Percentiles rank a stretch among this genome's conserved stretches.
These are phyloP conservation scores for Rauvolfia tetraphylla DNA, from an alignment of 257 asterid species.

Conservation along the genomic window DNA sequence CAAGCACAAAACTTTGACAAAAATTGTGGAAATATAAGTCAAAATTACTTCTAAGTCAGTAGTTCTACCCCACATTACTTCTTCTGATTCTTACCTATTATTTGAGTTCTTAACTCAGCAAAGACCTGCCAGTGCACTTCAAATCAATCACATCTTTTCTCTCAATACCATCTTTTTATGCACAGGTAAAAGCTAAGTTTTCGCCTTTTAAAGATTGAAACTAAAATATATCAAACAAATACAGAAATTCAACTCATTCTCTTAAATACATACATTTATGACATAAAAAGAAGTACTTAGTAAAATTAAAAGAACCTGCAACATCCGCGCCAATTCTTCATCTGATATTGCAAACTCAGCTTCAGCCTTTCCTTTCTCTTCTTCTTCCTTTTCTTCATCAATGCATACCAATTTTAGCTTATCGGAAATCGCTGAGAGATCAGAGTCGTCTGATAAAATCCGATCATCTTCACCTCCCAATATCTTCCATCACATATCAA, in stretches of 20 bases:
- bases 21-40: background rate
- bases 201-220: background rate
- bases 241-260: conserved; percentile 3
- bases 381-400: conserved; percentile 32
- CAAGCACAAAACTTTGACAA: background rate
- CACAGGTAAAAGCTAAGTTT: background rate
- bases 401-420: conserved; percentile 57
- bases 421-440: conserved; percentile 51
- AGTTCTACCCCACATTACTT: background rate
- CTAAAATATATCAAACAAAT: background rate
- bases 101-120: background rate
- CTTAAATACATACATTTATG: background rate
- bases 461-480: conserved; percentile 50
- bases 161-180: background rate
- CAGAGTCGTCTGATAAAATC: conserved; percentile 53
- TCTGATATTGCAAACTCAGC: conserved; percentile 51
- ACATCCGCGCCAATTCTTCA: conserved; percentile 75
- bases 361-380: conserved; percentile 25
- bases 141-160: background rate
- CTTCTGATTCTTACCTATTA: background rate
- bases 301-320: conserved; percentile 53
- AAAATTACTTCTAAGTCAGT: background rate
- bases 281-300: too few species aligned
- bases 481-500: conserved; percentile 39
- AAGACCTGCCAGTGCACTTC: background rate